Conservation (phyloP, 495 filamentous ascomycete genomes). For the Delitschia confertaspora region DNA sequence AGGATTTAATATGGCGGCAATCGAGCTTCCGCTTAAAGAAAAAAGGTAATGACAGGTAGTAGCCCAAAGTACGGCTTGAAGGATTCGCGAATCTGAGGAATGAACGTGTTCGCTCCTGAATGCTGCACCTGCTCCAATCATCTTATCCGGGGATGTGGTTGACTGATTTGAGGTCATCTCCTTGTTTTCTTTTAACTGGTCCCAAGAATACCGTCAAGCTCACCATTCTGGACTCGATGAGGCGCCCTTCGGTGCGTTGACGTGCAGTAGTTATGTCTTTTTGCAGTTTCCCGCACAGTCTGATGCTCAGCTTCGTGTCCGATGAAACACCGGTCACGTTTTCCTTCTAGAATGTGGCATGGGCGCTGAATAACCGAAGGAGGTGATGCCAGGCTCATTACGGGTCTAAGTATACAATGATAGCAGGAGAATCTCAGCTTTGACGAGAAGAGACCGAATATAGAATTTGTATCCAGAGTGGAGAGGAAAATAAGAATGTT, state of each 20-base stretch:
- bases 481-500: too few relatives aligned
- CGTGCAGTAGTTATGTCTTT: constrained; percentile 1
- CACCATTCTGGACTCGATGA: constrained; percentile 10
- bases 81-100: constrained; percentile 16
- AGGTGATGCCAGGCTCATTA: too few relatives aligned
- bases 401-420: too few relatives aligned
- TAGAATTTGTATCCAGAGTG: too few relatives aligned
- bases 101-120: constrained; percentile 22
- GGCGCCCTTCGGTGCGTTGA: neutral
- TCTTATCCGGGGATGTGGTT: constrained; percentile 19
- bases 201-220: neutral
- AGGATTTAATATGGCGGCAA: constrained; percentile 12
- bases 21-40: constrained; percentile 13
- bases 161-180: constrained; percentile 7
- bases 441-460: too few relatives aligned
- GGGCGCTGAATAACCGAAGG: too few relatives aligned
- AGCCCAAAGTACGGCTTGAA: constrained; percentile 7
- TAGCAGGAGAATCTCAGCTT: too few relatives aligned
- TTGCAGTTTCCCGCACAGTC: too few relatives aligned
- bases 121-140: constrained; percentile 5
- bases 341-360: too few relatives aligned
- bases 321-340: too few relatives aligned
- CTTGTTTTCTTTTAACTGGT: constrained; percentile 4
- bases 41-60: too few relatives aligned
- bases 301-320: too few relatives aligned